phyloP scores from a whole-genome alignment of 2,329 filamentous ascomycete genomes.

The Colletotrichum sp. region DNA sequence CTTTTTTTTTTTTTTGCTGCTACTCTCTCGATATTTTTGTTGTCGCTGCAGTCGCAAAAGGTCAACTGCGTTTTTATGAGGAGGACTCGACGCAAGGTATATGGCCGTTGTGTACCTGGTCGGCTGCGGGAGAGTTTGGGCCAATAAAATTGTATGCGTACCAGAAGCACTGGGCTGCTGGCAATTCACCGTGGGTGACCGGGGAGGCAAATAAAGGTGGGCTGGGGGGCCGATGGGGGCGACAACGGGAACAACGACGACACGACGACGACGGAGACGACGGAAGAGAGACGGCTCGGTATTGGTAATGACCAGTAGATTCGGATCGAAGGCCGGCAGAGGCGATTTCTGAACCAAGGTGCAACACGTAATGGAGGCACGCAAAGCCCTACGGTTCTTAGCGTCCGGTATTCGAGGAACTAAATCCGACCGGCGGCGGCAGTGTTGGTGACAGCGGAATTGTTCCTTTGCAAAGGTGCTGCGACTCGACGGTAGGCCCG shows the following conservation, averaged over 20 bases:
- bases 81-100: neutral
- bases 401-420: neutral
- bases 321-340: neutral
- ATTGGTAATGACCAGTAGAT: slow-evolving; percentile 18
- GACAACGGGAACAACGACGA: neutral
- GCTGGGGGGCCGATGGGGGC: slow-evolving; percentile 2
- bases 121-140: neutral
- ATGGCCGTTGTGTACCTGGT: neutral
- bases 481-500: neutral
- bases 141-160: neutral
- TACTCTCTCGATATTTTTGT: neutral
- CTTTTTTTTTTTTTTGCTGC: neutral
- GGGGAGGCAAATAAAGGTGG: slow-evolving; percentile 19
- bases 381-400: neutral
- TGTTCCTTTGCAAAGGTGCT: neutral
- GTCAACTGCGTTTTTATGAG: neutral
- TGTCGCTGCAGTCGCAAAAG: neutral
- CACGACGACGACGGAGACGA: neutral
- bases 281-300: neutral
- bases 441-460: slow-evolving; percentile 4
- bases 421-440: slow-evolving; percentile 1
- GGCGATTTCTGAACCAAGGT: neutral
- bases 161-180: neutral
- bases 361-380: neutral
- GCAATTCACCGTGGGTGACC: neutral